Evolutionary conservation across 257 asterid genomes (phyloP), one percentile per base, ranked within the genome.

Genomic region (Buddleja alternifolia): DNA sequence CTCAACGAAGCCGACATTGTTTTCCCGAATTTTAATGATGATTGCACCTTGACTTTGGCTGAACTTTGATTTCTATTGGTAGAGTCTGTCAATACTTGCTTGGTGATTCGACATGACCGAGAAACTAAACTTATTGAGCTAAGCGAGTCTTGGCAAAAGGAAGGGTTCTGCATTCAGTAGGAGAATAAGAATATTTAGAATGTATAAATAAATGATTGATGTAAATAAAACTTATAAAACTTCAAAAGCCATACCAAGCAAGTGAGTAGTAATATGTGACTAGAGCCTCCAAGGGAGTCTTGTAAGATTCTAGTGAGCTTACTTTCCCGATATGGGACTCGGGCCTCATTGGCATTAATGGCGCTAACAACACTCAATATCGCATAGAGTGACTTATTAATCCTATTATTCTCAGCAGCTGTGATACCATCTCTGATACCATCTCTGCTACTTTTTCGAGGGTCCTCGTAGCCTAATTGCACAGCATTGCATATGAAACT

Each of bases 271-370:
- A 93, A 54, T 12, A 80, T 84, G 63, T 23, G 89, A 84, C 81
- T 86, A 70, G 77, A 71, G 59, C 92, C 86, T 17, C 85, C 86
- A 71, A 93, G 87, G 20, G 93, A 93, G 66, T 88, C 98, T 80
- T 90, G 89, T 52, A 90, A 72, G 25, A 93, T 77, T 48, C 85
- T 88, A 63, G 98, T 90, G 51, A 93, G 85, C 79, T 86, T 88
- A 69, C 90, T 89, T 73, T 83, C 97, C 37, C 98, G 80, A 72
- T 83, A 90, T 40, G 98, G 96, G 73, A 93, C 93, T 44, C 81
- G 81, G 12, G 2, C 77, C 59, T 90, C 96, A 60, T 77, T 80
- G 59, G 85, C 66, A 74, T 79, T 82, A 41, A 90, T 83, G 41
- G 97, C 89, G 69, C 76, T 78, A 34, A 90, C 77, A 71, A 93